These are phyloP conservation scores for Entomortierella chlamydospora DNA, from an alignment of 192 early-diverging fungal genomes.

Conservation along the genomic window DNA sequence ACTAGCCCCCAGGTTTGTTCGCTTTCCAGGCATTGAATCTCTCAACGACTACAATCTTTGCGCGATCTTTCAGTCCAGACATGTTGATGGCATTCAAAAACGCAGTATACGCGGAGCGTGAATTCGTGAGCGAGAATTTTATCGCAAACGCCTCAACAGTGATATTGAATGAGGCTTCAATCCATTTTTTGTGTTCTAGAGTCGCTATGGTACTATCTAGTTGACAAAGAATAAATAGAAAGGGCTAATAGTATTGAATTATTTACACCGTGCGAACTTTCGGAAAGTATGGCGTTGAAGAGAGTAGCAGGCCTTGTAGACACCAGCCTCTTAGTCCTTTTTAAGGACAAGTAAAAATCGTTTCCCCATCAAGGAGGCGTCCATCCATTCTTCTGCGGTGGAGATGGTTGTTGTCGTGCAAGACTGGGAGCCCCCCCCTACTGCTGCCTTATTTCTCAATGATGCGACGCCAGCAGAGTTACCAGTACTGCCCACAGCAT, in stretches of 20 bases:
- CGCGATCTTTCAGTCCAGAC: conserved; percentile 13
- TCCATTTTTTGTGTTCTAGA: conserved; percentile 16
- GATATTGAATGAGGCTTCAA: conserved; percentile 5
- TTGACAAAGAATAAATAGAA: conserved; percentile 2
- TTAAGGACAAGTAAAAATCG: neutral
- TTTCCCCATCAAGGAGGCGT: no score
- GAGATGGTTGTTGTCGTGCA: no score
- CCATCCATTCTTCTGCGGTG: no score
- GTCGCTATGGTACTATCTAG: conserved; percentile 20
- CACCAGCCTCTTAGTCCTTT: no score
- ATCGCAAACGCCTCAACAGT: conserved; percentile 25
- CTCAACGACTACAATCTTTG: conserved; percentile 17
- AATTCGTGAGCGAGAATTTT: conserved; percentile 10
- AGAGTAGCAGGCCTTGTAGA: neutral
- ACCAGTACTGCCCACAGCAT: no score
- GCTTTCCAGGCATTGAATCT: conserved; percentile 16
- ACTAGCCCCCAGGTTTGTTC: conserved; percentile 16
- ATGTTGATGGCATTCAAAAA: conserved; percentile 16
- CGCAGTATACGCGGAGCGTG: conserved; percentile 12
- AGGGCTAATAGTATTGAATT: conserved; percentile 11
- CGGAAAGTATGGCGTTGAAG: conserved; percentile 11
- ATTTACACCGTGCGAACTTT: conserved; percentile 6
- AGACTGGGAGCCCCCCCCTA: no score
- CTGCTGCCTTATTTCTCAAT: no score
- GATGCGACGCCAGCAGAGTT: no score